phyloP scores from a whole-genome alignment of 1,284 basidiomycete genomes.

The Ceratobasidium sp. region DNA sequence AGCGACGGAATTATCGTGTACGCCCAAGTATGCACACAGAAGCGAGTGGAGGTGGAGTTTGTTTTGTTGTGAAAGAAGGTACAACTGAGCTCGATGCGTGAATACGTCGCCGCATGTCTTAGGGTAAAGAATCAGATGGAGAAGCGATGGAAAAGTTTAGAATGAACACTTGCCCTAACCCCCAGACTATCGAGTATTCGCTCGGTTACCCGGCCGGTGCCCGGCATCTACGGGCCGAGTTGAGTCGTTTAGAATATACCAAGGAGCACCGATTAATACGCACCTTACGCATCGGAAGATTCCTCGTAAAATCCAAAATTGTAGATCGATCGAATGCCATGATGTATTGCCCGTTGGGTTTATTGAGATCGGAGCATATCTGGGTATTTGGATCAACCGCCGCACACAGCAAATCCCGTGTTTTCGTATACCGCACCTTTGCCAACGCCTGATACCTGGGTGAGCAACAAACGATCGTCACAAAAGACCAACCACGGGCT shows the following conservation, averaged over 20 bases:
- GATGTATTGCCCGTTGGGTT: conserved; percentile 89
- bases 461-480: conserved; percentile 41
- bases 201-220: conserved; percentile 86
- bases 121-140: conserved; percentile 30
- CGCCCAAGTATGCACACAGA: conserved; percentile 78
- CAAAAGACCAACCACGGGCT: conserved; percentile 40
- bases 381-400: conserved; percentile 49
- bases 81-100: conserved; percentile 69
- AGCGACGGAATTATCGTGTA: conserved; percentile 79
- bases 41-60: conserved; percentile 78
- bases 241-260: conserved; percentile 44
- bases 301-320: conserved; percentile 74
- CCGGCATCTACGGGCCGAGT: conserved; percentile 64
- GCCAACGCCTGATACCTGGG: conserved; percentile 60
- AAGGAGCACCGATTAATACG: background rate
- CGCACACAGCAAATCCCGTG: background rate
- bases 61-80: conserved; percentile 72
- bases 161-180: conserved; percentile 64
- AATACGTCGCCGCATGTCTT: conserved; percentile 89
- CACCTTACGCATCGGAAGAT: conserved; percentile 73
- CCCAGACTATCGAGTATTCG: conserved; percentile 82
- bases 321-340: conserved; percentile 68
- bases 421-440: conserved; percentile 59
- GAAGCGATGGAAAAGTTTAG: conserved; percentile 22
- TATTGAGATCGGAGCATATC: conserved; percentile 95